Conservation (phyloP, 1,139 yeast species). For the Eremothecium gossypii region DNA sequence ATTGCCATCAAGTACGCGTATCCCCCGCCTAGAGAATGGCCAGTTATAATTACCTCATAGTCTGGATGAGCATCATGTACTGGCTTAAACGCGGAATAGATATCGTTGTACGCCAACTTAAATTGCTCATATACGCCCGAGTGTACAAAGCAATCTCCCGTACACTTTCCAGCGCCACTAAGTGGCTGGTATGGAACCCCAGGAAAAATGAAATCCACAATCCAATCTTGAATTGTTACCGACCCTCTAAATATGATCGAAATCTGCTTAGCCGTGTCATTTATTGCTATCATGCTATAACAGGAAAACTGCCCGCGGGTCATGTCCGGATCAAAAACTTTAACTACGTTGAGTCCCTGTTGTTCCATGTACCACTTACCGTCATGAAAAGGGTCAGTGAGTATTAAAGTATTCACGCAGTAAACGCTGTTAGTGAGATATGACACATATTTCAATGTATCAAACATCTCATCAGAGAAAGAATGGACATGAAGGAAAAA, state of each 20-base stretch:
- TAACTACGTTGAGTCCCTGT: not conserved
- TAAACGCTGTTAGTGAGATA: not conserved
- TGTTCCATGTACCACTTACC: not conserved
- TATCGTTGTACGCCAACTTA: slow-evolving; percentile 29
- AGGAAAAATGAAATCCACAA: slow-evolving; percentile 33
- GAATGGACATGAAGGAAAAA: not conserved
- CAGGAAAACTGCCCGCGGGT: slow-evolving; percentile 3
- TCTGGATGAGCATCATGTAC: slow-evolving; percentile 20
- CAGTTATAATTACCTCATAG: slow-evolving; percentile 41
- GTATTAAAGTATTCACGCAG: not conserved
- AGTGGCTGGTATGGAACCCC: slow-evolving; percentile 4
- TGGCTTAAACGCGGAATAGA: slow-evolving; percentile 17
- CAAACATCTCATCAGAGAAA: slow-evolving; percentile 2
- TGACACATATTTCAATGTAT: not conserved
- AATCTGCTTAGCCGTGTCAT: slow-evolving; percentile 32
- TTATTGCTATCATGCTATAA: slow-evolving; percentile 35
- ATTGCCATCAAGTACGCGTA: slow-evolving; percentile 45
- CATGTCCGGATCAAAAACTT: not conserved
- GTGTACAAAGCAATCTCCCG: slow-evolving; percentile 43
- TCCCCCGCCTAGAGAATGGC: slow-evolving; percentile 63
- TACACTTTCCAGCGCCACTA: slow-evolving; percentile 10
- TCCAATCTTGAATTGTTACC: slow-evolving; percentile 40
- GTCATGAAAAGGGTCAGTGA: not conserved
- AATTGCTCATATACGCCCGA: slow-evolving; percentile 39
- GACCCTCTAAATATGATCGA: slow-evolving; percentile 44